A percentile compares a stretch with the other conserved stretches of the same genome.
These are phyloP conservation scores for Amesomyces nigricolor DNA, from an alignment of 2,329 filamentous ascomycete species.

Conservation along the genomic window DNA sequence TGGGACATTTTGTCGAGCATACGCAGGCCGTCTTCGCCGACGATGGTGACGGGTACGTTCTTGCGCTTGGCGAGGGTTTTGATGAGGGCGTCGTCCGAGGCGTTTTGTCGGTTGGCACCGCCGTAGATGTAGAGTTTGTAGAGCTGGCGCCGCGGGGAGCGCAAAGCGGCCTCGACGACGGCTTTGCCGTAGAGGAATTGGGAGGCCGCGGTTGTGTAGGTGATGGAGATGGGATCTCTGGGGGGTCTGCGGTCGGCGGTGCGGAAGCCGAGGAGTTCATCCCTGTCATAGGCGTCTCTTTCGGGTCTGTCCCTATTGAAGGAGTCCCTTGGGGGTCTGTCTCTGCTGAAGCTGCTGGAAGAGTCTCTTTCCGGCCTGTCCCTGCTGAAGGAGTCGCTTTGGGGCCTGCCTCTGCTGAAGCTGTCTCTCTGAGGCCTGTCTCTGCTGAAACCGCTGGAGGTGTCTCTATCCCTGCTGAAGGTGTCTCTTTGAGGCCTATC, in stretches of 20 bases:
- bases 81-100: conserved; percentile 33
- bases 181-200: conserved; percentile 86
- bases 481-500: background rate
- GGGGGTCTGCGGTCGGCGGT: background rate
- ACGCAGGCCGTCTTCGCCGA: conserved; percentile 56
- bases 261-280: background rate
- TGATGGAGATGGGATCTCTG: conserved; percentile 27
- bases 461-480: background rate
- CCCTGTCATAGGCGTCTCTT: background rate
- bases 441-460: background rate
- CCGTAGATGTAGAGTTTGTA: conserved; percentile 79
- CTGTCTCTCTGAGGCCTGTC: background rate
- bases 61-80: conserved; percentile 42
- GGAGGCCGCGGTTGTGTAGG: conserved; percentile 76
- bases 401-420: background rate
- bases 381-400: background rate
- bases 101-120: conserved; percentile 48
- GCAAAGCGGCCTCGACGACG: conserved; percentile 73
- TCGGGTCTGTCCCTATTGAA: background rate
- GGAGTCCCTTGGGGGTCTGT: too few species aligned
- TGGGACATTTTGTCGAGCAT: conserved; percentile 79
- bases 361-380: background rate
- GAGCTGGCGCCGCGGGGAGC: conserved; percentile 59
- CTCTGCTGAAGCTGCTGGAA: background rate
- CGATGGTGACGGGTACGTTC: conserved; percentile 51